These are phyloP conservation scores for Cornus controversa DNA, from an alignment of 148 eudicot genomes.

Conservation along the genomic window DNA sequence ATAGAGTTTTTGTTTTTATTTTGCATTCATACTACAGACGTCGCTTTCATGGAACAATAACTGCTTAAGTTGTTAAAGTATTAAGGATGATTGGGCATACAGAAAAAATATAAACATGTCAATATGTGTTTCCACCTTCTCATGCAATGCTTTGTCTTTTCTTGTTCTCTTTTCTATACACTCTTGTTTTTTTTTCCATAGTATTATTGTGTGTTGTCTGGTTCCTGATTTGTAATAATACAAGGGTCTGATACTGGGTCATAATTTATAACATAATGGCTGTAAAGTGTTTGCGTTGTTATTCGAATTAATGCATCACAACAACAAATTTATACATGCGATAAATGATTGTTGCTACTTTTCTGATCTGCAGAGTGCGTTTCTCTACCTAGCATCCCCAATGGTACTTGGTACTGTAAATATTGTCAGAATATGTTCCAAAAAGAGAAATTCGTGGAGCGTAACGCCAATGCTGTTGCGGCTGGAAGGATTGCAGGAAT, in stretches of 20 bases:
- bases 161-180: neutral
- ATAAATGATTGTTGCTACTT: neutral
- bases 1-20: neutral
- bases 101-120: neutral
- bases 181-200: neutral
- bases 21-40: neutral
- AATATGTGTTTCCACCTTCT: neutral
- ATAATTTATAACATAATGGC: neutral
- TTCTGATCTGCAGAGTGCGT: conserved; percentile 49
- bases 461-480: conserved; percentile 71
- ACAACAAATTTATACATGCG: neutral
- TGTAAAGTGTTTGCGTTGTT: neutral
- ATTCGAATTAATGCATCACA: neutral
- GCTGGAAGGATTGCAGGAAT: conserved; percentile 76
- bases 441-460: conserved; percentile 58
- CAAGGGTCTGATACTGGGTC: neutral
- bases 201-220: neutral
- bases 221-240: neutral
- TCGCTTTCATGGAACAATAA: neutral
- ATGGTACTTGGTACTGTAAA: conserved; percentile 64
- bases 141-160: neutral
- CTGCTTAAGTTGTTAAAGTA: neutral
- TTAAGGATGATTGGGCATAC: neutral
- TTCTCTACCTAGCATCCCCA: conserved; percentile 45
- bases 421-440: conserved; percentile 54